These are phyloP conservation scores for Coriolopsis trogii DNA, from an alignment of 1,284 basidiomycete genomes.

Conservation along the genomic window DNA sequence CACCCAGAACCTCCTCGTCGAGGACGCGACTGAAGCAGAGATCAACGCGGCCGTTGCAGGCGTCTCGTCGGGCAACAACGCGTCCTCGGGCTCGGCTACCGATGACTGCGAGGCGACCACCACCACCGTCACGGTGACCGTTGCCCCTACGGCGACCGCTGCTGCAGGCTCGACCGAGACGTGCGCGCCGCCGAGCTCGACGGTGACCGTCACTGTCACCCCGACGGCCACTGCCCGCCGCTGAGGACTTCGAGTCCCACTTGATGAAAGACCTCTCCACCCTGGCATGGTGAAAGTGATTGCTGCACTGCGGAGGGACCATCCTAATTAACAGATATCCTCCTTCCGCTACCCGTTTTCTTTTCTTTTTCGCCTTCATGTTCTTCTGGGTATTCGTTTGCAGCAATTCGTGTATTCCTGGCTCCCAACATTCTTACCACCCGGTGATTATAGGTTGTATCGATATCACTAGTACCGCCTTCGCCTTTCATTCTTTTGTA, in stretches of 20 bases:
- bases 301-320: constrained; percentile 16
- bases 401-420: constrained; percentile 18
- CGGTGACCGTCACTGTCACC: constrained; percentile 20
- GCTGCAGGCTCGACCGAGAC: constrained; percentile 16
- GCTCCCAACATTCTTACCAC: not conserved
- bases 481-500: constrained; percentile 9
- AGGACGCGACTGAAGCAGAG: constrained; percentile 62
- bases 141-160: constrained; percentile 20
- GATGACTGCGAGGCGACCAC: constrained; percentile 17
- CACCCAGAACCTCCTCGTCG: constrained; percentile 59
- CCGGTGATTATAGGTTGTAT: constrained; percentile 21
- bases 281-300: constrained; percentile 12
- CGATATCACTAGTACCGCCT: constrained; percentile 4
- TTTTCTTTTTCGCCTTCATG: not conserved
- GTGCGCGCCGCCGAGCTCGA: constrained; percentile 19
- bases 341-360: constrained; percentile 9
- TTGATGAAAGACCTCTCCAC: constrained; percentile 5
- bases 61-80: constrained; percentile 5
- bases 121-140: constrained; percentile 26
- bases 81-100: constrained; percentile 7
- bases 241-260: not conserved
- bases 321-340: constrained; percentile 5
- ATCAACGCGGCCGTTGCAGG: constrained; percentile 56
- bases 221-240: constrained; percentile 13
- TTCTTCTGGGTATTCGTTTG: constrained; percentile 11